Percentiles rank a stretch among this genome's conserved stretches.
phyloP scores from a whole-genome alignment of 202 grass and related monocot genomes.

The Dendrocalamus latiflorus region DNA sequence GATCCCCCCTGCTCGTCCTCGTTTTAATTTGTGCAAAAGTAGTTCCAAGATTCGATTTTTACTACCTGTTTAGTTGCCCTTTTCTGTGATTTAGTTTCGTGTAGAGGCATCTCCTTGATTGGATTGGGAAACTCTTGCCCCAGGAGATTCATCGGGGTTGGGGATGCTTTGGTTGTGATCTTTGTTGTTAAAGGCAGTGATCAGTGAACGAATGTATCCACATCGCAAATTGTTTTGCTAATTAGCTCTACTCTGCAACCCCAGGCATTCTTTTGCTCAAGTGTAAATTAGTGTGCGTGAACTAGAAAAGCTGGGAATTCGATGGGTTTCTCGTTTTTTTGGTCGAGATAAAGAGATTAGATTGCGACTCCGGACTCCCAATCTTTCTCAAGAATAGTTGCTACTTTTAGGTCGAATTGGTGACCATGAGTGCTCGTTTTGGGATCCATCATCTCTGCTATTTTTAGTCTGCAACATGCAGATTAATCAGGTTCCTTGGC shows the following conservation, averaged over 20 bases:
- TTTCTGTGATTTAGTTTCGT: neutral
- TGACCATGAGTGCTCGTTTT: neutral
- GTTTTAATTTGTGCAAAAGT: neutral
- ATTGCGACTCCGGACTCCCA: neutral
- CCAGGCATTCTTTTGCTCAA: neutral
- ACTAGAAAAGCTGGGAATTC: neutral
- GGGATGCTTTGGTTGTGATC: neutral
- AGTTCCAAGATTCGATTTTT: conserved; percentile 13
- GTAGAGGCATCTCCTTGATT: neutral
- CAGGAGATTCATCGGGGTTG: neutral
- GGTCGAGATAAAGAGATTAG: neutral
- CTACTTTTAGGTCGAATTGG: neutral
- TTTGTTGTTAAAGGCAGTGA: neutral
- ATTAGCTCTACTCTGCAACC: neutral
- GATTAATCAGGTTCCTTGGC: neutral
- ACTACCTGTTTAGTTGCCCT: neutral
- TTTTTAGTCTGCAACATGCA: neutral
- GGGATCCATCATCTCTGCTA: neutral
- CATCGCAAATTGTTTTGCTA: neutral
- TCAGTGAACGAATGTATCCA: neutral
- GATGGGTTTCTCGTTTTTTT: neutral
- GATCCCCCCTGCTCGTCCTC: neutral
- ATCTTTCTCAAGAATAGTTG: neutral
- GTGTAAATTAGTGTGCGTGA: neutral
- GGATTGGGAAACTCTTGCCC: neutral